Conservation (phyloP, 768 basidiomycete species). For the Amyloporia xantha region DNA sequence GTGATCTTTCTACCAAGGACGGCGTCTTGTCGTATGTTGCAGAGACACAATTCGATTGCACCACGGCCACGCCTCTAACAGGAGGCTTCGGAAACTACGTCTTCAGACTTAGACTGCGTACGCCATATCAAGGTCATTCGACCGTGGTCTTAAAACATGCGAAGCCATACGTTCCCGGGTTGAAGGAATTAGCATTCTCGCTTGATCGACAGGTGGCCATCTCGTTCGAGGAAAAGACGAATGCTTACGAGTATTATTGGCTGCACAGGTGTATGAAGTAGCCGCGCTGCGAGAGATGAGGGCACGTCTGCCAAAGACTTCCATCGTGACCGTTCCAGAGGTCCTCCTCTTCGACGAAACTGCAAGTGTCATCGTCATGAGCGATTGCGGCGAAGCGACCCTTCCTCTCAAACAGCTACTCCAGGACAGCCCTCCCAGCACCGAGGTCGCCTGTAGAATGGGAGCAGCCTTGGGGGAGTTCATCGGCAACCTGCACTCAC, state of each 20-base stretch:
- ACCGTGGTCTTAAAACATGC: slow-evolving; percentile 58
- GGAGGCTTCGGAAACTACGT: slow-evolving; percentile 53
- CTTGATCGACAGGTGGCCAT: slow-evolving; percentile 47
- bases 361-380: slow-evolving; percentile 51
- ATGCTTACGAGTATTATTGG: background rate
- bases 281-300: slow-evolving; percentile 43
- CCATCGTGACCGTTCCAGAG: slow-evolving; percentile 41
- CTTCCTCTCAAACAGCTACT: slow-evolving; percentile 36
- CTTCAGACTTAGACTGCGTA: slow-evolving; percentile 44
- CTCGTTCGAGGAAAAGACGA: background rate
- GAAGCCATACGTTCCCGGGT: slow-evolving; percentile 25
- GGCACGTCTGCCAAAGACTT: slow-evolving; percentile 28
- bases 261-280: slow-evolving; percentile 34
- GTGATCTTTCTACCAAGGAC: slow-evolving; percentile 24
- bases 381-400: slow-evolving; percentile 43
- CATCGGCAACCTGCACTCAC: slow-evolving; percentile 44
- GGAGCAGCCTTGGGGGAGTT: slow-evolving; percentile 51
- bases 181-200: slow-evolving; percentile 25
- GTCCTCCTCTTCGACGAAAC: slow-evolving; percentile 45
- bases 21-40: slow-evolving; percentile 38
- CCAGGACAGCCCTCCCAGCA: slow-evolving; percentile 23
- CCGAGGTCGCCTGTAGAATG: slow-evolving; percentile 33
- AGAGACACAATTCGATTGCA: slow-evolving; percentile 41
- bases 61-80: slow-evolving; percentile 31
- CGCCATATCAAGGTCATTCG: slow-evolving; percentile 32